Evolutionary conservation across 2,329 filamentous ascomycete genomes (phyloP).

Genomic region (Fonsecaea monophora): DNA sequence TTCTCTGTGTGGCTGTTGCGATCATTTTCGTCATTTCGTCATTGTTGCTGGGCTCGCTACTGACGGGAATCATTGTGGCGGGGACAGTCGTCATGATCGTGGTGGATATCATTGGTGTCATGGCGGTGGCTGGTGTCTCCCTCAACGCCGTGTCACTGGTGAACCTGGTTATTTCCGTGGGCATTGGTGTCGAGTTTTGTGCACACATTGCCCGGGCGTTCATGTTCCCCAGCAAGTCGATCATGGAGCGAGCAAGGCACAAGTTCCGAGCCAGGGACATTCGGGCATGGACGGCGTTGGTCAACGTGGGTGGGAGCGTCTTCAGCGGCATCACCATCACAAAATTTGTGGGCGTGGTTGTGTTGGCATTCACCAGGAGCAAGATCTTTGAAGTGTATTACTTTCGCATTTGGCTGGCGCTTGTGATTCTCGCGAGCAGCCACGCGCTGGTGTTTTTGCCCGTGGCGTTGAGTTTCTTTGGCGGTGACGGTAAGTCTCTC

Average conservation of each 20-base stretch:
- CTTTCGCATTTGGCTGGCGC: conserved; percentile 92
- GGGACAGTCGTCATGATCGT: conserved; percentile 91
- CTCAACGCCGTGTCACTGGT: conserved; percentile 95
- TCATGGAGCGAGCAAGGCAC: conserved; percentile 80
- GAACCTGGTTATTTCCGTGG: conserved; percentile 95
- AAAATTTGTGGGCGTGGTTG: conserved; percentile 88
- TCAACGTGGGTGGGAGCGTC: conserved; percentile 92
- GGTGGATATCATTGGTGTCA: conserved; percentile 90
- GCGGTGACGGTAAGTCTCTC: conserved; percentile 71
- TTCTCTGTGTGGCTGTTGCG: conserved; percentile 81
- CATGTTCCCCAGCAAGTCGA: conserved; percentile 83
- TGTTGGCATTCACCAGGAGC: conserved; percentile 90
- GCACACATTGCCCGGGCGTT: conserved; percentile 95
- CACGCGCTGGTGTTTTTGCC: conserved; percentile 93
- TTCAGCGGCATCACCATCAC: conserved; percentile 97
- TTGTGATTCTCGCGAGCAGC: conserved; percentile 85
- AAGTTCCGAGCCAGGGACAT: conserved; percentile 83
- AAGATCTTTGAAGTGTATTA: conserved; percentile 99
- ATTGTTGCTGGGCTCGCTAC: conserved; percentile 79
- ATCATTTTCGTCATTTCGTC: conserved; percentile 85
- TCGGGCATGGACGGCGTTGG: conserved; percentile 87
- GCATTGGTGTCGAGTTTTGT: conserved; percentile 96
- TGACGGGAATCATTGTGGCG: conserved; percentile 82
- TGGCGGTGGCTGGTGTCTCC: conserved; percentile 86
- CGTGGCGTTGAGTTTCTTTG: conserved; percentile 82